Percentiles rank a stretch among this genome's conserved stretches.
Evolutionary conservation across 2,329 filamentous ascomycete genomes (phyloP).

Genomic region (Ophiostoma piceae): DNA sequence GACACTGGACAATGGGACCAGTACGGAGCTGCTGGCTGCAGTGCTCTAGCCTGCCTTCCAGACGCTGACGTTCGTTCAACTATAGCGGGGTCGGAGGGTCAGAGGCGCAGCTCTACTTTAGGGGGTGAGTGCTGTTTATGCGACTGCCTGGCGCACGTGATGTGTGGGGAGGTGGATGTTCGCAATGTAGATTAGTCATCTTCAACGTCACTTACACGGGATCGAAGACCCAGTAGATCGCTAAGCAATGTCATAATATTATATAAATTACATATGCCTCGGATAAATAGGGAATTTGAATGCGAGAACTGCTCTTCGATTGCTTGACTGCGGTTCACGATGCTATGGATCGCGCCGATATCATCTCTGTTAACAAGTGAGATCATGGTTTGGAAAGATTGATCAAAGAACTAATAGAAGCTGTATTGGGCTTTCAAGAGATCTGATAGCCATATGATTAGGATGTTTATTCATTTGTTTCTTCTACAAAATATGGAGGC

Average conservation of each 20-base stretch:
- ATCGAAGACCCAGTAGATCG: no score
- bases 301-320: no score
- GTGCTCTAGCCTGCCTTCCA: slow-evolving; percentile 12
- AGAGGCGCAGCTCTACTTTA: slow-evolving; percentile 20
- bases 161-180: slow-evolving; percentile 1
- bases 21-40: not conserved
- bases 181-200: not conserved
- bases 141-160: slow-evolving; percentile 18
- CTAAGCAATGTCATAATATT: no score
- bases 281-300: no score
- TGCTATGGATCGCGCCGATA: no score
- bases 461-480: not conserved
- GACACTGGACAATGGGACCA: not conserved
- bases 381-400: not conserved
- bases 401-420: not conserved
- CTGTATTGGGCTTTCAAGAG: not conserved
- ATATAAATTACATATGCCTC: no score
- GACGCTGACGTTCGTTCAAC: slow-evolving; percentile 20
- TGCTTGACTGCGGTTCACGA: no score
- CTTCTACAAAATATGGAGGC: not conserved
- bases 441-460: not conserved
- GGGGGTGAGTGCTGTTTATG: slow-evolving; percentile 16
- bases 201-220: not conserved
- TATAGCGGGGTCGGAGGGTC: slow-evolving; percentile 23
- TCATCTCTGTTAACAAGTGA: not conserved